phyloP scores from a whole-genome alignment of 768 basidiomycete species.

The Panellus pusillus region DNA sequence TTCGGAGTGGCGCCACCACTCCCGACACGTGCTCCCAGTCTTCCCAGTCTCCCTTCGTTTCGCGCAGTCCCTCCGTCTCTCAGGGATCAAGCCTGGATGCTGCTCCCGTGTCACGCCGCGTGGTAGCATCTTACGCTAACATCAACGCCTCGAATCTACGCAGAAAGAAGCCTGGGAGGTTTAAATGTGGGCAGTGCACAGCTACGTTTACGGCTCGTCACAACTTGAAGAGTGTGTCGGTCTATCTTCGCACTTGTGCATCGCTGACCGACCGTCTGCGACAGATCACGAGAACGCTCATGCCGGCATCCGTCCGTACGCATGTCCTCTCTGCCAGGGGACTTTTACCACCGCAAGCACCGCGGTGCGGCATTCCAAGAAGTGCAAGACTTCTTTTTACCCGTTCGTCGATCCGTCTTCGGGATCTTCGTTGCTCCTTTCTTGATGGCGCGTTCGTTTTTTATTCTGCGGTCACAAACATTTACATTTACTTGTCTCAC shows the following conservation, averaged over 20 bases:
- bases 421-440: neutral
- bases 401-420: neutral
- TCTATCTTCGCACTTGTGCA: neutral
- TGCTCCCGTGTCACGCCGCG: neutral
- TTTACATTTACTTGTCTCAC: too few relatives aligned
- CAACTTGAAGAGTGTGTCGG: neutral
- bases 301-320: neutral
- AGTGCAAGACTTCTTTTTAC: neutral
- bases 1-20: neutral
- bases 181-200: neutral
- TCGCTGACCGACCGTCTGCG: neutral
- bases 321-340: neutral
- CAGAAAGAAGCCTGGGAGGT: neutral
- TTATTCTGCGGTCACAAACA: too few relatives aligned
- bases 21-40: neutral
- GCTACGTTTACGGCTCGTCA: slow-evolving; percentile 1
- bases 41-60: neutral
- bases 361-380: neutral
- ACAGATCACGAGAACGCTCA: slow-evolving; percentile 8
- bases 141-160: slow-evolving; percentile 2
- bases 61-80: neutral
- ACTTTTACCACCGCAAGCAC: neutral
- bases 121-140: neutral
- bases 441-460: too few relatives aligned
- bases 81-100: neutral